Evolutionary conservation across 441 rosid species (phyloP).

Genomic region (Metrosideros polymorpha): DNA sequence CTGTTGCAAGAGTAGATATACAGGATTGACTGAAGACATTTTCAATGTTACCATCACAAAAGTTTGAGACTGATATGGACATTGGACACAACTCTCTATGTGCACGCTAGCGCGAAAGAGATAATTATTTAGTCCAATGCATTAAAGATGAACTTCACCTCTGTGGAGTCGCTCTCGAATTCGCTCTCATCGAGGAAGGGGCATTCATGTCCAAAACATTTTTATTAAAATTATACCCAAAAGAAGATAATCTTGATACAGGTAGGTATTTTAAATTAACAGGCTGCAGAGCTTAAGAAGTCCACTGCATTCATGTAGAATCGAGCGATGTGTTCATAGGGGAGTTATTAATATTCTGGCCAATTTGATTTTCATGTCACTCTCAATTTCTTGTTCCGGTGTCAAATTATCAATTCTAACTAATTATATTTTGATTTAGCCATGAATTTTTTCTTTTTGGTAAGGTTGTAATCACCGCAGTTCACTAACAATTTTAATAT

Average conservation of each 20-base stretch:
- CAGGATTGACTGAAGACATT: neutral
- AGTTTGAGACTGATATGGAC: neutral
- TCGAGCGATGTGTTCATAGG: neutral
- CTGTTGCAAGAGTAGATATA: neutral
- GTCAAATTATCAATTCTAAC: neutral
- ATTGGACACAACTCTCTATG: neutral
- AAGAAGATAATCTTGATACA: neutral
- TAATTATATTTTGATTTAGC: neutral
- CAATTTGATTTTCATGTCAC: neutral
- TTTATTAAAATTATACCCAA: neutral
- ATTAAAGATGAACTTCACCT: neutral
- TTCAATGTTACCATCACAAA: neutral
- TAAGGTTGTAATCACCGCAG: neutral
- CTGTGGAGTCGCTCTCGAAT: neutral
- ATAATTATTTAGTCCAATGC: neutral
- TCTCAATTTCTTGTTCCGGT: neutral
- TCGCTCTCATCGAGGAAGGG: neutral
- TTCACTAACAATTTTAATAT: neutral
- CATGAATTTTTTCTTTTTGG: neutral
- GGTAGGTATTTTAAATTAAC: neutral
- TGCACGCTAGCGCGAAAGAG: neutral
- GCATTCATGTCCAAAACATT: neutral
- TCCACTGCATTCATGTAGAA: neutral
- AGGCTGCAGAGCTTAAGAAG: neutral
- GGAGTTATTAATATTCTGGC: neutral